phyloP scores from a whole-genome alignment of 805 yeast genomes.

The Candida hispaniensis region DNA sequence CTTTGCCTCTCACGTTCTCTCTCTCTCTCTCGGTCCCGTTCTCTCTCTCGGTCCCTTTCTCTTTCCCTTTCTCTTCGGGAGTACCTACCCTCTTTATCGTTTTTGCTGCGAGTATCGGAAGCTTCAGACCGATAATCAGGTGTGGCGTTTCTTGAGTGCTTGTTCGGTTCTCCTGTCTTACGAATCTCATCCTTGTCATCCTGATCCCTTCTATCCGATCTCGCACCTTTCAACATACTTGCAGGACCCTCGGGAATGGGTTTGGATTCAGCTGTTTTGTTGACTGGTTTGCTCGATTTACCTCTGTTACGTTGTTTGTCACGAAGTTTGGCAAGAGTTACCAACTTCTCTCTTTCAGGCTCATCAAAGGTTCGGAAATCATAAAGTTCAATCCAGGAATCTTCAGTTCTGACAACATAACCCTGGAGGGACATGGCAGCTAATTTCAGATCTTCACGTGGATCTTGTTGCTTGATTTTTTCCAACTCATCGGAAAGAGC shows the following conservation, averaged over 20 bases:
- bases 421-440: slow-evolving; percentile 41
- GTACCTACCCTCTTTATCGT: too few relatives aligned
- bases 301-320: neutral
- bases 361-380: slow-evolving; percentile 23
- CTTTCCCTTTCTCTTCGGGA: too few relatives aligned
- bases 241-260: neutral
- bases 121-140: slow-evolving; percentile 12
- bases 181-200: slow-evolving; percentile 13
- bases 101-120: too few relatives aligned
- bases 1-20: too few relatives aligned
- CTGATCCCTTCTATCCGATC: slow-evolving; percentile 8
- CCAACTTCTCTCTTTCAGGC: slow-evolving; percentile 20
- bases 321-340: slow-evolving; percentile 17
- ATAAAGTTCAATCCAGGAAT: slow-evolving; percentile 24
- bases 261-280: neutral
- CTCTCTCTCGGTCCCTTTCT: too few relatives aligned
- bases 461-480: slow-evolving; percentile 41
- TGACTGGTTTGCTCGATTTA: neutral
- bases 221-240: slow-evolving; percentile 9
- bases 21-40: too few relatives aligned
- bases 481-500: slow-evolving; percentile 39
- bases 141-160: slow-evolving; percentile 5
- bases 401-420: slow-evolving; percentile 21
- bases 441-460: slow-evolving; percentile 68
- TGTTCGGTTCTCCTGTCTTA: slow-evolving; percentile 7